Conservation (phyloP, 1,284 basidiomycete species). For the Cutaneotrichosporon sp. region DNA sequence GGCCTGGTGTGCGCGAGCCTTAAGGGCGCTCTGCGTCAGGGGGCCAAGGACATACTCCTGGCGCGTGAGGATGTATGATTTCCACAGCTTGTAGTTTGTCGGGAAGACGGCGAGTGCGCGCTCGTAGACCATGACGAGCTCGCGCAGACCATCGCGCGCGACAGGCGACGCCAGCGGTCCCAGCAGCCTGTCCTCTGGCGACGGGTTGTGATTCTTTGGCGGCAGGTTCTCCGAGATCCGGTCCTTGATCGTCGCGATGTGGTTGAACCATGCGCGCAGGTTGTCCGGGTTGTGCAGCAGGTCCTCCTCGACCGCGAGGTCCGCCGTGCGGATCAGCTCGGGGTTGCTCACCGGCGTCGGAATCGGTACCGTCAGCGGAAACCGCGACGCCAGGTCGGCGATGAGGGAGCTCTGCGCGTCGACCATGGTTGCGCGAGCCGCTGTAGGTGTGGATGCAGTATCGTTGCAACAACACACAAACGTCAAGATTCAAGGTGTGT, state of each 20-base stretch:
- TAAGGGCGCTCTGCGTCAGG: conserved; percentile 40
- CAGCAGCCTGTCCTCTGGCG: conserved; percentile 41
- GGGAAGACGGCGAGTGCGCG: conserved; percentile 83
- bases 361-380: conserved; percentile 77
- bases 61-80: conserved; percentile 77
- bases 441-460: neutral
- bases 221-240: conserved; percentile 57
- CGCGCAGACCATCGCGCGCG: conserved; percentile 69
- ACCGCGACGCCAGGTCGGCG: conserved; percentile 47
- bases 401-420: conserved; percentile 28
- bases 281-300: conserved; percentile 88
- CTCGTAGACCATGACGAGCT: conserved; percentile 86
- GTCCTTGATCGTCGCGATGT: conserved; percentile 73
- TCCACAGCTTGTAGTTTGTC: conserved; percentile 90
- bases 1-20: conserved; percentile 53
- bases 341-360: conserved; percentile 75
- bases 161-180: conserved; percentile 62
- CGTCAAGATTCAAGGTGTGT: neutral
- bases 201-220: conserved; percentile 28
- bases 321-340: conserved; percentile 66
- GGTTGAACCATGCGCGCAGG: conserved; percentile 84
- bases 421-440: conserved; percentile 26
- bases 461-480: neutral
- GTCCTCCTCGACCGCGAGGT: conserved; percentile 89
- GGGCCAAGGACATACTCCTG: conserved; percentile 82